These are phyloP conservation scores for Dacryopinax primogenitus DNA, from an alignment of 768 basidiomycete species.

Conservation along the genomic window DNA sequence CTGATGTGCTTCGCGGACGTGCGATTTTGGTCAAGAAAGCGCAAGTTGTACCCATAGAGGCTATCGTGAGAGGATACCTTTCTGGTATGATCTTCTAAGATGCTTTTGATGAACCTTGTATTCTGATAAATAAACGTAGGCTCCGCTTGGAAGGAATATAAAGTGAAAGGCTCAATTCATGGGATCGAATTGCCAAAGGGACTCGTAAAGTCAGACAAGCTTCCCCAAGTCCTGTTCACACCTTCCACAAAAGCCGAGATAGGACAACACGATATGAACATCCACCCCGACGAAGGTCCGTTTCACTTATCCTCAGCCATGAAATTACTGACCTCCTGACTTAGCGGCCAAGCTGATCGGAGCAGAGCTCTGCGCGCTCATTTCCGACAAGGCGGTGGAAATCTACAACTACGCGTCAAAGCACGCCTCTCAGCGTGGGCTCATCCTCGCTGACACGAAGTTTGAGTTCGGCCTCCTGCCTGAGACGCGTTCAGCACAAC, in stretches of 20 bases:
- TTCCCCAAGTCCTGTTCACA: constrained; percentile 78
- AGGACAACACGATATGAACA: constrained; percentile 92
- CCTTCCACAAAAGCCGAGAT: constrained; percentile 95
- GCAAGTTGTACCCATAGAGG: constrained; percentile 79
- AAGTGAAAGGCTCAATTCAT: constrained; percentile 75
- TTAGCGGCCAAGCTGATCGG: constrained; percentile 57
- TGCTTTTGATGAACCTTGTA: not conserved
- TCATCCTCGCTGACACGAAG: constrained; percentile 96
- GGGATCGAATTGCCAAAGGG: constrained; percentile 63
- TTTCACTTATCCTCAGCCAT: not conserved
- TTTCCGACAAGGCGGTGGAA: constrained; percentile 48
- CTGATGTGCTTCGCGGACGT: constrained; percentile 64
- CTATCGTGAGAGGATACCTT: constrained; percentile 90
- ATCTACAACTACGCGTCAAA: constrained; percentile 64
- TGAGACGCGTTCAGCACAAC: constrained; percentile 17
- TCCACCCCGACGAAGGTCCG: constrained; percentile 64
- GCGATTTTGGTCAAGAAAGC: constrained; percentile 87
- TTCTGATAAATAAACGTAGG: constrained; percentile 37
- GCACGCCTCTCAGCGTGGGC: constrained; percentile 57
- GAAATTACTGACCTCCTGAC: not conserved
- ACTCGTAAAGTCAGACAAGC: constrained; percentile 70
- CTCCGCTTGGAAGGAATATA: constrained; percentile 92
- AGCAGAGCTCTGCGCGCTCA: constrained; percentile 43
- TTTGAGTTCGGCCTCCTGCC: constrained; percentile 88
- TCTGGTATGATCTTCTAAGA: constrained; percentile 53